phyloP scores from a whole-genome alignment of 2,329 filamentous ascomycete species.

The Fusarium begoniae region DNA sequence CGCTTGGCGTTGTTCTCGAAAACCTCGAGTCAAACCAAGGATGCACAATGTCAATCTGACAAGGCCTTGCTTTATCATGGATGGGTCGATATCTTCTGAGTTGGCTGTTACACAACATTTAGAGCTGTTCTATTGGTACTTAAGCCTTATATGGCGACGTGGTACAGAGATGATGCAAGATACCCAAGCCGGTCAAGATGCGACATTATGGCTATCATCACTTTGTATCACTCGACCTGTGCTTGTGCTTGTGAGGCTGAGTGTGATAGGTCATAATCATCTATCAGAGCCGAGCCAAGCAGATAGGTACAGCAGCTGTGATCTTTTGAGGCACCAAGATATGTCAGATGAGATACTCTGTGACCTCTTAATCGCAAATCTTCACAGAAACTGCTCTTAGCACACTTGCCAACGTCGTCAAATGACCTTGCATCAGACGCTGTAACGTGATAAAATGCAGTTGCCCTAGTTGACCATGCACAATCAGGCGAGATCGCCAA shows the following conservation, averaged over 20 bases:
- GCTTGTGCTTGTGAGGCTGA: not conserved
- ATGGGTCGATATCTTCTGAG: conserved; percentile 12
- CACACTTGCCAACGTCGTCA: not conserved
- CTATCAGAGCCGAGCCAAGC: not conserved
- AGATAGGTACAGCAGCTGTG: not conserved
- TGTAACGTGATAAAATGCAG: conserved; percentile 32
- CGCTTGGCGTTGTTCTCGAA: not conserved
- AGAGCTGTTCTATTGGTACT: not conserved
- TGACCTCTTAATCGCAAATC: not conserved
- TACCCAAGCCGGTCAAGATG: conserved; percentile 1
- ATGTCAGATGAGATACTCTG: not conserved
- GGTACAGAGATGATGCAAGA: conserved; percentile 35
- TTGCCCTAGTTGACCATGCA: conserved; percentile 35
- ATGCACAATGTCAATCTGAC: conserved; percentile 4
- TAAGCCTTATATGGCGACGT: conserved; percentile 21
- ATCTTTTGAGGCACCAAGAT: not conserved
- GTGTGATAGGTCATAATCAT: not conserved
- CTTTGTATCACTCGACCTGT: not conserved
- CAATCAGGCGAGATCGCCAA: conserved; percentile 41
- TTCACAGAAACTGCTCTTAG: not conserved
- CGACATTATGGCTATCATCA: conserved; percentile 23
- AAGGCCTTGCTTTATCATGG: conserved; percentile 14
- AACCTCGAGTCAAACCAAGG: conserved; percentile 2
- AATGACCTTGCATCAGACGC: conserved; percentile 2
- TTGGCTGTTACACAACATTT: conserved; percentile 24